These are phyloP conservation scores for Metschnikowia amazonensis DNA, from an alignment of 805 yeast species.

Conservation along the genomic window DNA sequence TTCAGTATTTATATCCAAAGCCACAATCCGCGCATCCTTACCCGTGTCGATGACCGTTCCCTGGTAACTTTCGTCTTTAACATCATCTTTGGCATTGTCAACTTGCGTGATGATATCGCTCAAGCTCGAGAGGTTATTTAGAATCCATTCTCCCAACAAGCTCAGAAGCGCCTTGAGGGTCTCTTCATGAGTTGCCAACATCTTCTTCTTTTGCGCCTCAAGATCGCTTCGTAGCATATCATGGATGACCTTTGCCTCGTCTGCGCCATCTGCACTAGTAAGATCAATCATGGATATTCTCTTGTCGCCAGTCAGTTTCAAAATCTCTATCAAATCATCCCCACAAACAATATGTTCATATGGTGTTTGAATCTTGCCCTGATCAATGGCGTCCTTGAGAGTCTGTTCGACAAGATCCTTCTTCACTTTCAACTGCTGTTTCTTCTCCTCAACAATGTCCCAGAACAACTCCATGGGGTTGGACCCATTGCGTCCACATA, in stretches of 20 bases:
- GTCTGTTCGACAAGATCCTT: constrained; percentile 56
- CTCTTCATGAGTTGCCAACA: constrained; percentile 11
- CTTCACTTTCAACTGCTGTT: constrained; percentile 51
- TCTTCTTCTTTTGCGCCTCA: constrained; percentile 15
- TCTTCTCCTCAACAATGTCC: constrained; percentile 65
- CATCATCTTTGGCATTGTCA: not conserved
- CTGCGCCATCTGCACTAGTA: constrained; percentile 10
- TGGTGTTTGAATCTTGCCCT: constrained; percentile 12
- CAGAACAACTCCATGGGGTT: constrained; percentile 71
- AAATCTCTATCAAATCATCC: constrained; percentile 19
- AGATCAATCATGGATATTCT: constrained; percentile 25
- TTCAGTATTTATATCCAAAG: not conserved
- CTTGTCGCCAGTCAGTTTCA: constrained; percentile 27
- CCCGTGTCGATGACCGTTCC: not conserved
- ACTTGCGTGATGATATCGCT: not conserved
- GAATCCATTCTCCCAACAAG: constrained; percentile 19
- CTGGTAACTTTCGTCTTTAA: not conserved
- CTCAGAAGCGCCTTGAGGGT: constrained; percentile 10
- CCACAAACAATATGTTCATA: constrained; percentile 16
- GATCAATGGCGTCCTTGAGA: constrained; percentile 30
- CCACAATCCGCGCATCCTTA: not conserved
- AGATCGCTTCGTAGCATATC: constrained; percentile 26
- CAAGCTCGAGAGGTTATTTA: constrained; percentile 2
- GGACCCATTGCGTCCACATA: constrained; percentile 77
- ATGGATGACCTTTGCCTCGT: constrained; percentile 28